Evolutionary conservation across 805 yeast species (phyloP).

Genomic region (Sungouiella blattae): DNA sequence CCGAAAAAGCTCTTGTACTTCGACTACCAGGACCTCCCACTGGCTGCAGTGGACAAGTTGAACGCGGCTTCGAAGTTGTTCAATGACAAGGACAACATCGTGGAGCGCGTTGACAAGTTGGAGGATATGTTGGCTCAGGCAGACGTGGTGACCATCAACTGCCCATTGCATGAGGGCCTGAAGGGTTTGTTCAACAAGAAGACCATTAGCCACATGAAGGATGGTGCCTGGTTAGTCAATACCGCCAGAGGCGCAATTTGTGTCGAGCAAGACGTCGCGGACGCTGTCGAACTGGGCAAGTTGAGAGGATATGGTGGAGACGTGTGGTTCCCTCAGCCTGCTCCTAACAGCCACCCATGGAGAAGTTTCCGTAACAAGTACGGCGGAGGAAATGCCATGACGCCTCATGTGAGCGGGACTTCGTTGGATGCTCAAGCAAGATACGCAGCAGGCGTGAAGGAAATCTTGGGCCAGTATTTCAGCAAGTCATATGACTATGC

Average conservation of each 20-base stretch:
- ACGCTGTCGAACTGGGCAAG: conserved; percentile 64
- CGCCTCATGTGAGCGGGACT: conserved; percentile 79
- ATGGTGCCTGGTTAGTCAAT: conserved; percentile 70
- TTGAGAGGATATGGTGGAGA: conserved; percentile 82
- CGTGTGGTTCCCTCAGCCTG: conserved; percentile 85
- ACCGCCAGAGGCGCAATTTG: conserved; percentile 83
- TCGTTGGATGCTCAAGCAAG: conserved; percentile 76
- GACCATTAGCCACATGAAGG: conserved; percentile 63
- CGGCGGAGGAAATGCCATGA: conserved; percentile 76
- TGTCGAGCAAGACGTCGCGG: conserved; percentile 70
- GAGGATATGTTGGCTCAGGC: conserved; percentile 65
- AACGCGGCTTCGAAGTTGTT: conserved; percentile 33
- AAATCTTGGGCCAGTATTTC: conserved; percentile 62
- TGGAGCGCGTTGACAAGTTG: conserved; percentile 54
- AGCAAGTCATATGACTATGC: conserved; percentile 61
- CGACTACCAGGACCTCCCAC: conserved; percentile 69
- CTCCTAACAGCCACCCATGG: conserved; percentile 78
- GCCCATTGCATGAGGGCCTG: conserved; percentile 72
- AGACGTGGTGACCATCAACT: conserved; percentile 73
- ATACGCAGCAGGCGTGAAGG: conserved; percentile 66
- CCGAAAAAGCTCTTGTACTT: conserved; percentile 71
- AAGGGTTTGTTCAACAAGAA: conserved; percentile 65
- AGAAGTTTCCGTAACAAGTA: conserved; percentile 60
- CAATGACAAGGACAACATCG: conserved; percentile 48
- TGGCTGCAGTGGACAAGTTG: conserved; percentile 42